Base-by-base conservation (phyloP, 176 grass and related monocot species). In the Luzula sylvatica region DNA sequence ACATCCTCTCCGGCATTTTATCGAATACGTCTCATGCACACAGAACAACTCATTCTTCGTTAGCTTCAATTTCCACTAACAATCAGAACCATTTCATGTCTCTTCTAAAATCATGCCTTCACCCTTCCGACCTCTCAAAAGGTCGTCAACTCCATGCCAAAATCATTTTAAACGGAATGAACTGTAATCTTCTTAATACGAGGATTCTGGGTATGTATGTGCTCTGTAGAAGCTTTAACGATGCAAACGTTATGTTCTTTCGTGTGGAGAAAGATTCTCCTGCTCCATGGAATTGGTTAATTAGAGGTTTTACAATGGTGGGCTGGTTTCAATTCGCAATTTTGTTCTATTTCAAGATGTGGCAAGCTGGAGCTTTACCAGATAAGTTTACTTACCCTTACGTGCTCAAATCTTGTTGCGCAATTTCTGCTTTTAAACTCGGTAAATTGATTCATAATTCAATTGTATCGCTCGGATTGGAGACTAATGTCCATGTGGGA, bases 241-340 rank as follows among this genome's bases (percentile, higher is more conserved):
- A 94, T 30, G 72, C 79, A 29, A 75, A 77, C 51, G 45, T 58
- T 18, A 46, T 87, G 24, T 81, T 94, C 72, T 87, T 77, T 81
- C 12, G 58, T 23, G 65, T 78, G 47, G 55, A 68, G 4, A 75
- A 26, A 26, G 11, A 24, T 1, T 56, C 60, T 0, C 51, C 75
- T 55, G 44, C 79, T 35, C 83, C 88, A n/a, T 94, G 88, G 88
- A 87, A 87, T 86, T 95, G 87, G 87, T 46, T 94, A 68, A 83
- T 94, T 23, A 72, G 87, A 11, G 82, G 82, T 11, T 66, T 94
- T 66, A 73, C 82, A 1, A 72, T 66, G 67, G 65, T 71, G 3
- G 79, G 73, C 0, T 65, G 72, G 24, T 69, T 81, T 72, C 1
- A 70, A 17, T 6, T 69, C 20, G 76, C 83, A 13, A 44, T 81